Conservation (phyloP, 352 stramenopile genomes). For the Pythium utonaiense region DNA sequence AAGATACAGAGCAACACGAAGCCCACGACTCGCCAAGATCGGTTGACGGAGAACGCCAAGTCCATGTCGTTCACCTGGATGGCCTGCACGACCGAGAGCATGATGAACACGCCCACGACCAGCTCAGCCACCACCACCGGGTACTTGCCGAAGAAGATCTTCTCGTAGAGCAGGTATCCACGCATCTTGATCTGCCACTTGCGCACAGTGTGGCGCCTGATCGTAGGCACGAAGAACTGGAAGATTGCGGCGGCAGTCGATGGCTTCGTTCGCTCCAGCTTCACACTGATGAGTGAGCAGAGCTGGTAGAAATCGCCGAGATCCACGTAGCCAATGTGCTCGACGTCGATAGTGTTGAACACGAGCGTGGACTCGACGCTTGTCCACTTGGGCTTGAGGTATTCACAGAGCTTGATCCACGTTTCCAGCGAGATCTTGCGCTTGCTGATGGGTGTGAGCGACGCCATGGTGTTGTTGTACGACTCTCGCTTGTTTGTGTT, state of each 20-base stretch:
- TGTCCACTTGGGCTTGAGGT: slow-evolving; percentile 74
- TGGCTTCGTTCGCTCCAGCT: slow-evolving; percentile 47
- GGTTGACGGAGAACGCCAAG: slow-evolving; percentile 70
- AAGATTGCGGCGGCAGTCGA: slow-evolving; percentile 45
- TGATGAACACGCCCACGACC: slow-evolving; percentile 71
- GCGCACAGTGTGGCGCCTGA: slow-evolving; percentile 48
- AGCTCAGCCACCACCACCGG: slow-evolving; percentile 70
- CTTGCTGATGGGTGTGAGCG: slow-evolving; percentile 45
- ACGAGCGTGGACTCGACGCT: slow-evolving; percentile 67
- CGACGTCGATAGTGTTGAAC: slow-evolving; percentile 76
- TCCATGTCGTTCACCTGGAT: slow-evolving; percentile 84
- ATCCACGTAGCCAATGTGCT: slow-evolving; percentile 58
- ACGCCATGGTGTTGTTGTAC: slow-evolving; percentile 33
- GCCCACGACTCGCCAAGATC: slow-evolving; percentile 66
- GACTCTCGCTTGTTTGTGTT: slow-evolving; percentile 30
- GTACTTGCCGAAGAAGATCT: slow-evolving; percentile 57
- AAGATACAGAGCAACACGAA: slow-evolving; percentile 70
- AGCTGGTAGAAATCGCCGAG: slow-evolving; percentile 76
- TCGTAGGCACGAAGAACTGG: slow-evolving; percentile 24
- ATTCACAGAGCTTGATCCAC: slow-evolving; percentile 69
- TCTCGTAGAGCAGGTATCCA: slow-evolving; percentile 56
- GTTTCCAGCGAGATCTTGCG: slow-evolving; percentile 62
- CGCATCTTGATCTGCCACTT: slow-evolving; percentile 48
- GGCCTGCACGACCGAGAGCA: slow-evolving; percentile 71
- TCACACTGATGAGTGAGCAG: slow-evolving; percentile 69